Conservation (phyloP, 352 stramenopile genomes). For the Plasmopara viticola region DNA sequence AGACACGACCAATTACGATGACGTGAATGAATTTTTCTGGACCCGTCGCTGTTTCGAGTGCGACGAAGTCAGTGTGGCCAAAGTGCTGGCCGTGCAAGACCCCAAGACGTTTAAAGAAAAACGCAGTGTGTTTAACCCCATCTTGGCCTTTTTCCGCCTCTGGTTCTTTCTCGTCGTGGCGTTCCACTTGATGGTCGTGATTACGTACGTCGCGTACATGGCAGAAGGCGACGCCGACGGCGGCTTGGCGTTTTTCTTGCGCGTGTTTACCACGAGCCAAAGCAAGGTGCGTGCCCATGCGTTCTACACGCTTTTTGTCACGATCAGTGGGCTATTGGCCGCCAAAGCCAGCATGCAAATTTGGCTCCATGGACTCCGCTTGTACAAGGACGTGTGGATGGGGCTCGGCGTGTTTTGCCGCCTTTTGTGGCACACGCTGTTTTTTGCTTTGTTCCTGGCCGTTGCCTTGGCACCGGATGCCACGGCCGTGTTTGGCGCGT, state of each 20-base stretch:
- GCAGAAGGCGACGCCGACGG: slow-evolving; percentile 36
- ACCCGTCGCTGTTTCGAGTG: slow-evolving; percentile 52
- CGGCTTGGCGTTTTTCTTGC: slow-evolving; percentile 55
- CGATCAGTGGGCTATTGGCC: slow-evolving; percentile 41
- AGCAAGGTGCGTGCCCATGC: slow-evolving; percentile 60
- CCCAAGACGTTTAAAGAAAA: slow-evolving; percentile 87
- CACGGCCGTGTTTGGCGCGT: slow-evolving; percentile 34
- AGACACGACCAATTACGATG: slow-evolving; percentile 84
- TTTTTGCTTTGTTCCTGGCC: slow-evolving; percentile 59
- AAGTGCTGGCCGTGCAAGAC: slow-evolving; percentile 51
- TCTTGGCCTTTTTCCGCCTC: slow-evolving; percentile 76
- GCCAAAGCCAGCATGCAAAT: slow-evolving; percentile 71
- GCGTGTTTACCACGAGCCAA: slow-evolving; percentile 46
- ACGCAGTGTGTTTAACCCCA: slow-evolving; percentile 77
- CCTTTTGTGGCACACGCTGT: slow-evolving; percentile 66
- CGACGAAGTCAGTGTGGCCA: slow-evolving; percentile 60
- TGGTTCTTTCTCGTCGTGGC: slow-evolving; percentile 78
- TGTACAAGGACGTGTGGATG: slow-evolving; percentile 65
- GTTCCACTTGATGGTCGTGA: slow-evolving; percentile 60
- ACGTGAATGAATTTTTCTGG: slow-evolving; percentile 89
- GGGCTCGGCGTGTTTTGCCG: slow-evolving; percentile 55
- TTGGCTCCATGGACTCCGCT: slow-evolving; percentile 59
- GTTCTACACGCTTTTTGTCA: slow-evolving; percentile 66
- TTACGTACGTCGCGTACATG: slow-evolving; percentile 70
- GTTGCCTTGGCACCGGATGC: slow-evolving; percentile 59